Base-by-base conservation (phyloP, 371 early-diverging fungal genomes). In the Mortierella sp. region DNA sequence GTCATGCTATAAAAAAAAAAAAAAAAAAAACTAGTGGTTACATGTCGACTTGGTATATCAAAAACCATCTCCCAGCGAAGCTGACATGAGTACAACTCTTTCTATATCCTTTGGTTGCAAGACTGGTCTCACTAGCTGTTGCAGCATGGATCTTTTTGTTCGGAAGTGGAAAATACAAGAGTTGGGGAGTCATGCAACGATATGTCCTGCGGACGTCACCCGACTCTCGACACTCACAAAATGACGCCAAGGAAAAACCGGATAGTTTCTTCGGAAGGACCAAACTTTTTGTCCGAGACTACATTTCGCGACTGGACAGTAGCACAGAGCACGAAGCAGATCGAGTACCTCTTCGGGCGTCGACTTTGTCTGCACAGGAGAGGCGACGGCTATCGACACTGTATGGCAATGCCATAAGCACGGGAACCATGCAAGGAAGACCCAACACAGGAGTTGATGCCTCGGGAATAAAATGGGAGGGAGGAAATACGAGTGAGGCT, bases 131-230 rank as follows among this genome's bases (percentile, higher is more conserved):
- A 7, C 61, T 75, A 51, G 75, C 70, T 9, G 26, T 75, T 6
- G 75, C 75, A 0, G 59, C 70, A 1, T 75, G 75, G 75, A 75
- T 75, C 14, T 75, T 75, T 29, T 58, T 75, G 59, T 75, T 75
- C 45, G 75, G 75, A n/a, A 70, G 62, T 16, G 75, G 75, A 37
- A 75, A 62, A n/a, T 75, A 75, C 70, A 75, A 75, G 61, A 75
- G 75, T 52, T 75, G 75, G 75, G 75, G 75, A 11, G 16, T 75
- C 21, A 70, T 75, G 63, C 75, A 75, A 37, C 67, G 75, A 16
- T 75, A 70, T 45, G 56, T 75, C 23, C 62, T 75, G 18, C 62
- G 62, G 30, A 75, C 75, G 0, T 75, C 75, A 11, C 75, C 75
- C 58, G 60, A 75, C 60, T 65, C 75, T 19, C 57, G 43, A 21